Evolutionary conservation across 305 asterid genomes (phyloP), one percentile per base, ranked within the genome.

Genomic region (Fraxinus angustifolia): DNA sequence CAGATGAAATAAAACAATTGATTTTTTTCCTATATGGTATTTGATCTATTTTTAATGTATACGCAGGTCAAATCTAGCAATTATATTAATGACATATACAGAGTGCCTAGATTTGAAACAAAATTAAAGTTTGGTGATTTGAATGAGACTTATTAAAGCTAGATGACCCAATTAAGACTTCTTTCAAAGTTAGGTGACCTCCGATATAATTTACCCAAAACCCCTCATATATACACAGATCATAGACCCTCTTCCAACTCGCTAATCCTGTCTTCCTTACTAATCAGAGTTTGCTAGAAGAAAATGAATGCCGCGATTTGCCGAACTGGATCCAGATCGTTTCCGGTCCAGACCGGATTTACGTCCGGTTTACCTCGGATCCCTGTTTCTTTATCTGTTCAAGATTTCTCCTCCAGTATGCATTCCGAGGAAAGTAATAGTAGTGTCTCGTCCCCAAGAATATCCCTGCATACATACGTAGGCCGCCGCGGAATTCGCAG

Each of bases 261-360:
- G 16, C 10, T 60, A 60, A 17, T 60, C 31, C 30, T 10, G 8
- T 36, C 8, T 8, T 10, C 71, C 73, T 1, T 10, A 7, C 77
- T 34, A 3, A 71, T 1, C 28, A 4, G 3, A 73, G 62, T 56
- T 34, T n/a, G 6, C 2, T 2, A 16, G 12, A 6, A 17, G 31
- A 67, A 45, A 42, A 90, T 91, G 95, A 82, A 84, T 58, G 82
- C 88, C 26, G 82, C 86, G 70, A 85, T 92, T 14, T 75, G 81
- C n/a, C 88, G 97, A 78, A 87, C 92, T 30, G 87, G 87, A n/a
- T 92, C 94, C 77, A 90, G 91, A 50, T 78, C 89, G 1, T 6
- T 87, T 2, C 84, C 88, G 8, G 38, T 60, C 71, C 84, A 79
- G 1, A 7, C 73, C 10, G 81, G 82, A 4, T 78, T 79, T 2